These are phyloP conservation scores for Penicillium psychrosexuale DNA, from an alignment of 2,329 filamentous ascomycete genomes.

Conservation along the genomic window DNA sequence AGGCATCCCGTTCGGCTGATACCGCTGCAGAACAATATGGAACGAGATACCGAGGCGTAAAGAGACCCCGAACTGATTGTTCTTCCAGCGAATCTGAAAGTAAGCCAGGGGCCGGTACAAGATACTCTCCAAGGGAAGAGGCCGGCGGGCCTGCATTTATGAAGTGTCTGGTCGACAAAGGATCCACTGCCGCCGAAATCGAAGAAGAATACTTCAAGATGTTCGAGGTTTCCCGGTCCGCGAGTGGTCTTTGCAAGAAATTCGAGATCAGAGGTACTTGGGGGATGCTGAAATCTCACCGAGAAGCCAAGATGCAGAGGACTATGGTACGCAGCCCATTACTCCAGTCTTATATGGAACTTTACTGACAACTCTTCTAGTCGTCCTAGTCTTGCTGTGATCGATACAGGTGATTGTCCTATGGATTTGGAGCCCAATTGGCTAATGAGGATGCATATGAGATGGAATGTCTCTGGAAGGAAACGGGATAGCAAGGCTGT, in stretches of 20 bases:
- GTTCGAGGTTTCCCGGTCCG: background rate
- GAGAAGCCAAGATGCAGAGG: background rate
- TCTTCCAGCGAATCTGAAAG: too few relatives aligned
- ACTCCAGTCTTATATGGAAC: background rate
- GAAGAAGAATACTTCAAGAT: background rate
- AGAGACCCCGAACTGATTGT: background rate
- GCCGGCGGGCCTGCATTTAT: background rate
- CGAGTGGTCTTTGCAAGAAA: background rate
- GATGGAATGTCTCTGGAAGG: too few relatives aligned
- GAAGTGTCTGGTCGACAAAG: background rate
- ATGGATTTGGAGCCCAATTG: background rate
- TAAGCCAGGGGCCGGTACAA: rapidly evolving
- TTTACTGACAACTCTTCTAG: background rate
- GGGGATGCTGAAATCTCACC: background rate
- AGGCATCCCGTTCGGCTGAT: background rate
- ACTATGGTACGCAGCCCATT: background rate
- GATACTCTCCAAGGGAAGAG: background rate
- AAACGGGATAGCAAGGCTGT: background rate
- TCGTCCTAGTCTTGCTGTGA: background rate
- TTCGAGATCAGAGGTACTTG: background rate
- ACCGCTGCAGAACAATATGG: background rate
- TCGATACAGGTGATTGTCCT: background rate
- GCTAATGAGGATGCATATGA: background rate
- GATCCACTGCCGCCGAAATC: background rate
- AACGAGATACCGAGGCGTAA: background rate